A percentile compares a stretch with the other conserved stretches of the same genome.
These are phyloP conservation scores for Chaetoceros muelleri DNA, from an alignment of 108 stramenopile species.

Conservation along the genomic window DNA sequence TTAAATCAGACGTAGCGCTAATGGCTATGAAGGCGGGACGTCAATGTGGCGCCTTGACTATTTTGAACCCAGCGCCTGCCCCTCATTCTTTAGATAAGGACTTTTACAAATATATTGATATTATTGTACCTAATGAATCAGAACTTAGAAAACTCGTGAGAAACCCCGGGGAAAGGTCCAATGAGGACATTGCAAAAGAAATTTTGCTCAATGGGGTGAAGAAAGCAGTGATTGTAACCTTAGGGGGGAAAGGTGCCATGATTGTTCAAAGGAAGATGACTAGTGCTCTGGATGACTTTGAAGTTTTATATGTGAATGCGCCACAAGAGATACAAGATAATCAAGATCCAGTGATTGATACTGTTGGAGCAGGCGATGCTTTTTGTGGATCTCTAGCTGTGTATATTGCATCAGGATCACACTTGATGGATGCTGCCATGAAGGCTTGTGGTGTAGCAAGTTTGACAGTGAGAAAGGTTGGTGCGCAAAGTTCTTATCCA, in stretches of 20 bases:
- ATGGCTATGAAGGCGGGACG: conserved; percentile 51
- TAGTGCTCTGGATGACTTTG: conserved; percentile 7
- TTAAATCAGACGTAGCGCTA: conserved; percentile 48
- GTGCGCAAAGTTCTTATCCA: conserved; percentile 72
- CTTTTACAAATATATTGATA: conserved; percentile 56
- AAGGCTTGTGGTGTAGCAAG: conserved; percentile 78
- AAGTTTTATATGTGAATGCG: conserved; percentile 25
- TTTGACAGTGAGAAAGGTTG: conserved; percentile 69
- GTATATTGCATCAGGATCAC: conserved; percentile 50
- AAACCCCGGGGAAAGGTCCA: conserved; percentile 12
- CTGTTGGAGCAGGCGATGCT: conserved; percentile 81
- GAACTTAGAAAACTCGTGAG: conserved; percentile 41
- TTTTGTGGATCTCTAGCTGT: conserved; percentile 74
- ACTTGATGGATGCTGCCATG: conserved; percentile 33
- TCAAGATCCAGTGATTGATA: conserved; percentile 59
- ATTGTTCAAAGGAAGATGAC: conserved; percentile 31
- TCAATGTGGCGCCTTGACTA: conserved; percentile 58
- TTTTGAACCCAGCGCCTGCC: conserved; percentile 64
- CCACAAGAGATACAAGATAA: conserved; percentile 47
- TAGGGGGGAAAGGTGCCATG: conserved; percentile 77
- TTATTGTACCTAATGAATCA: conserved; percentile 76
- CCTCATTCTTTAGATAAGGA: conserved; percentile 47
- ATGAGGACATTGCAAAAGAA: conserved; percentile 43
- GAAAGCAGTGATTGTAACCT: conserved; percentile 64
- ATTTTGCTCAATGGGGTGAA: conserved; percentile 50